Evolutionary conservation across 345 rosid genomes (phyloP), one percentile per base, ranked within the genome.

Genomic region (Passiflora organensis): DNA sequence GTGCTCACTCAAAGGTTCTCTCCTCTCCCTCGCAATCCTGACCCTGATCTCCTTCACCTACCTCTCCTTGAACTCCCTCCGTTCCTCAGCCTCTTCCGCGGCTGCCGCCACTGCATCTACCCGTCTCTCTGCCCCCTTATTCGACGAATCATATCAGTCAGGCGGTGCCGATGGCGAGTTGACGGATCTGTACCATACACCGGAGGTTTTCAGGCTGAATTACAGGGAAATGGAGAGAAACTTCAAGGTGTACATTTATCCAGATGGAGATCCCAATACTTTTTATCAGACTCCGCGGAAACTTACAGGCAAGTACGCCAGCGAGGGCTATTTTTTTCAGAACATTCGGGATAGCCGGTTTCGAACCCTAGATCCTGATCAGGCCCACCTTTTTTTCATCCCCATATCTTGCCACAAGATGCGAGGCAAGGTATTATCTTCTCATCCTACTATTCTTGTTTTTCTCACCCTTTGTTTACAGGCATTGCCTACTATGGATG

Each of bases 251-350:
- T 93, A 73, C 57, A 73, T 93, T 6, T 93, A 93, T 64, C 95
- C 99, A 0, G 99, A 93, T 43, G 99, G 99, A 10, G 99, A 93
- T 76, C 89, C 96, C 0, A 79, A 80, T 1, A 86, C 96, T 1
- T 93, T 81, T 48, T 93, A 77, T 53, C 97, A 86, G 57, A 93
- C 99, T 28, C 95, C 99, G 20, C 80, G 97, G 78, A 93, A 89
- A 67, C 67, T 93, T 11, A 93, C 95, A 0, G 97, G 99, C 0
- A 93, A 93, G 66, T 93, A 93, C 48, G 94, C 99, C 52, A 93
- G 99, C 53, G 99, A 93, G 69, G 99, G 99, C n/a, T 89, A 77
- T 71, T 93, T 93, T 72, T 93, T 93, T 65, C 94, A 86, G 82
- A 93, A 89, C 45, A 84, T 93, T 0, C 67, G 99, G 34, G 96